A percentile compares a stretch with the other conserved stretches of the same genome.
These are phyloP conservation scores for Kockiozyma suomiensis DNA, from an alignment of 805 yeast genomes.

Conservation along the genomic window DNA sequence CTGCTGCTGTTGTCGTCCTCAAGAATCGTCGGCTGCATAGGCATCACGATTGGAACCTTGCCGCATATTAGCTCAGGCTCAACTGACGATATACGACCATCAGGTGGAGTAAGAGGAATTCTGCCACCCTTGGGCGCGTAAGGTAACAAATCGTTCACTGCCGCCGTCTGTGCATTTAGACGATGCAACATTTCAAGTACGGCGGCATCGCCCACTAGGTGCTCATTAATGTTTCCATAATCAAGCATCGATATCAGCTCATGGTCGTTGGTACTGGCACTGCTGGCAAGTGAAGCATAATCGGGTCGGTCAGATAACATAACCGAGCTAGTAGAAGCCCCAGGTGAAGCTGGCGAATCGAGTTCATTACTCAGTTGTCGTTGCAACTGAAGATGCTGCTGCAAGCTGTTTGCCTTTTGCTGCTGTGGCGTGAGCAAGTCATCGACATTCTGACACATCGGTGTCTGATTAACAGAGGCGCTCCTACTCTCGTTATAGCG, in stretches of 20 bases:
- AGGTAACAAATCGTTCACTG: background rate
- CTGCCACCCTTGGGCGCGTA: background rate
- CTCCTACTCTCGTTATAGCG: conserved; percentile 12
- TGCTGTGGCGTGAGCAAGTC: background rate
- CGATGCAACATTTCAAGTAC: conserved; percentile 15
- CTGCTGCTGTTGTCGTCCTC: background rate
- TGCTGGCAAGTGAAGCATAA: background rate
- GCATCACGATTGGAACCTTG: conserved; percentile 15
- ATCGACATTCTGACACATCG: background rate
- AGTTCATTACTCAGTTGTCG: background rate
- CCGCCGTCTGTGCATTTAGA: conserved; percentile 10
- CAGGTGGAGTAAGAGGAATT: conserved; percentile 1
- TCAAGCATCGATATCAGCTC: background rate
- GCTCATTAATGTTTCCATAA: background rate
- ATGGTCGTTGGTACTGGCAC: background rate
- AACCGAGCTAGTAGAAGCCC: conserved; percentile 2
- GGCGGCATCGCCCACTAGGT: conserved; percentile 1
- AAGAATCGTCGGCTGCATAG: conserved; percentile 8
- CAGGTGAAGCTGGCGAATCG: conserved; percentile 11
- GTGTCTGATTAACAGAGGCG: background rate
- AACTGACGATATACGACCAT: conserved; percentile 1
- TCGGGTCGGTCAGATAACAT: conserved; percentile 7
- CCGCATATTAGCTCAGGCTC: conserved; percentile 20
- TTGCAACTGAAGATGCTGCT: background rate
- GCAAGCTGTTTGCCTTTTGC: background rate